Base-by-base conservation (phyloP, 2,329 filamentous ascomycete genomes). In the Rhytidhysteron rufulum region DNA sequence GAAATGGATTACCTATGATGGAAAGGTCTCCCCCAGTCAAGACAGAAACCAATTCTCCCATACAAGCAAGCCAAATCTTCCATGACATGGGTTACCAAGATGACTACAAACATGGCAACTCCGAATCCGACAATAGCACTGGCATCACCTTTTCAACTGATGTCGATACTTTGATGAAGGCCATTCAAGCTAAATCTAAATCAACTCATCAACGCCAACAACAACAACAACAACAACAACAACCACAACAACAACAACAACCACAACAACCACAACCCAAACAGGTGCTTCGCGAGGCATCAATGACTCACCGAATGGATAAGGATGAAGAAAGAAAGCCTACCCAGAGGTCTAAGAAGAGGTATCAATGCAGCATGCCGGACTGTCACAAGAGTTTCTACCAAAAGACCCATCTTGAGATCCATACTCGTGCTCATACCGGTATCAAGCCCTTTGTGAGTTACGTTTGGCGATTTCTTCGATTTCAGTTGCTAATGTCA, bases 361-460 rank as follows among this genome's bases (percentile, higher is more conserved):
- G 82, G 55, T 89, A 91, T 62, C 69, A 78, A 15, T 98, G 93
- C 67, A 77, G 75, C 16, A 75, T 88, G 29, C 77, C 81, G 6
- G 79, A 79, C 30, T 97, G 91, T 65, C 73, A 75, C 52, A 94
- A 93, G 71, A 81, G 78, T 46, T 97, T 96, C 65, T 81, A 80
- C 44, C 91, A 97, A 60, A 95, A 91, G 68, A 95, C 90, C 1
- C 91, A 97, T 55, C 76, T 96, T 9, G 86, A 93, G 45, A 96
- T 94, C 35, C 93, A 98, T 63, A 82, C 80, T 33, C 79, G 90
- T 49, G 84, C 86, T 4, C 93, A 98, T 65, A 95, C 88, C 2
- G 93, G 93, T 13, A 82, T 86, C 39, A 93, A 89, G 62, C 91
- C 91, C 44, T 96, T 91, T 62, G 85, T 95, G 71, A 74, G 87